A percentile compares a stretch with the other conserved stretches of the same genome.
These are phyloP conservation scores for Hypoxylon perforatum DNA, from an alignment of 495 filamentous ascomycete species.

Conservation along the genomic window DNA sequence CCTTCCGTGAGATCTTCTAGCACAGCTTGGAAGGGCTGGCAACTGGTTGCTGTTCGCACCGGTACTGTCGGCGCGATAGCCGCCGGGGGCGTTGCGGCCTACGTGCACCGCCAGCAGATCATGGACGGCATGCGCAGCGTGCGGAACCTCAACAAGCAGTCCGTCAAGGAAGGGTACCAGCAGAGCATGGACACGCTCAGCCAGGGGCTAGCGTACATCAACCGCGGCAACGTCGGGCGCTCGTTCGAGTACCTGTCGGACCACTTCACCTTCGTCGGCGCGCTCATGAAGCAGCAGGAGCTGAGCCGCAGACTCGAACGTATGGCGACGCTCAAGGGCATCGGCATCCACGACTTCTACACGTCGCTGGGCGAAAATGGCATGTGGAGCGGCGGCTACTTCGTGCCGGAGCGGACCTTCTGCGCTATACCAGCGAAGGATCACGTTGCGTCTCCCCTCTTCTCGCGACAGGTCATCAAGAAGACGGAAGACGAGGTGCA, in stretches of 20 bases:
- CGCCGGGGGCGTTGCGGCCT: constrained; percentile 87
- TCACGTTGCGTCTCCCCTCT: constrained; percentile 57
- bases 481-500: constrained; percentile 80
- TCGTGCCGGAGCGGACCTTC: constrained; percentile 64
- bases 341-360: constrained; percentile 52
- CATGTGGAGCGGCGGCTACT: constrained; percentile 64
- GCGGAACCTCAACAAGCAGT: constrained; percentile 51
- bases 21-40: constrained; percentile 72
- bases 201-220: constrained; percentile 62
- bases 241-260: constrained; percentile 60
- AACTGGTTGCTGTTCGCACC: constrained; percentile 84
- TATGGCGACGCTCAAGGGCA: constrained; percentile 51
- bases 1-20: constrained; percentile 29
- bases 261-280: constrained; percentile 61
- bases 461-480: constrained; percentile 73
- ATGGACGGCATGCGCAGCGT: constrained; percentile 64
- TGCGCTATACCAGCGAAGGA: constrained; percentile 58
- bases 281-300: constrained; percentile 57
- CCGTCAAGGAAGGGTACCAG: constrained; percentile 55
- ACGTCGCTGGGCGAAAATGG: constrained; percentile 62
- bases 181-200: constrained; percentile 57
- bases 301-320: constrained; percentile 53
- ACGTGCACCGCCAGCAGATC: constrained; percentile 80
- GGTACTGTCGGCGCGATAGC: constrained; percentile 88
- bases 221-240: constrained; percentile 57